Evolutionary conservation across 176 grass and related monocot species (phyloP).

Genomic region (Puya raimondii): DNA sequence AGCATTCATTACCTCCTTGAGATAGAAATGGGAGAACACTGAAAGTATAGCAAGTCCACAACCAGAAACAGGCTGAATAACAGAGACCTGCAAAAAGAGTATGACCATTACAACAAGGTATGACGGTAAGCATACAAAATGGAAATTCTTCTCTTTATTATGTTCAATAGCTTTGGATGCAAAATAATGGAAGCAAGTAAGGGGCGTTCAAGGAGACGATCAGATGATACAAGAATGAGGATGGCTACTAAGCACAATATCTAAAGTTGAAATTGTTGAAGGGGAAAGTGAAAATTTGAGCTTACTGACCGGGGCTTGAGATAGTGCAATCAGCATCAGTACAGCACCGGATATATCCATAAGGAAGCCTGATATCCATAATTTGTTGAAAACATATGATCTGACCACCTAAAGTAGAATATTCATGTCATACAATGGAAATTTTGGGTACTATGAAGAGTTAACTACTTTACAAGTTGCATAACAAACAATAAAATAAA

Average conservation of each 20-base stretch:
- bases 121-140: neutral
- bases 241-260: neutral
- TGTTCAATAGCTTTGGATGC: too few relatives aligned
- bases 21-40: conserved; percentile 92
- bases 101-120: conserved; percentile 1
- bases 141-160: too few relatives aligned
- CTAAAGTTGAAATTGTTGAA: neutral
- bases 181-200: neutral
- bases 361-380: conserved; percentile 85
- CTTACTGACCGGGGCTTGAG: conserved; percentile 61
- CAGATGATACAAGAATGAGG: neutral
- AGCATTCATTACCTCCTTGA: conserved; percentile 92
- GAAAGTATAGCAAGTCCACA: conserved; percentile 94
- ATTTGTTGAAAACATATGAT: conserved; percentile 68
- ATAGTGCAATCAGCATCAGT: conserved; percentile 83
- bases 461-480: neutral
- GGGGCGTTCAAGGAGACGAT: neutral
- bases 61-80: conserved; percentile 91
- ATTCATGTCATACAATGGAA: neutral
- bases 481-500: too few relatives aligned
- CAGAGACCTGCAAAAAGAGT: conserved; percentile 55
- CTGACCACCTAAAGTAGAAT: conserved; percentile 54
- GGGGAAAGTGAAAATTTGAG: neutral
- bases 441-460: neutral
- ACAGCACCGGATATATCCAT: conserved; percentile 79